Percentiles rank a stretch among this genome's conserved stretches.
phyloP scores from a whole-genome alignment of 1,284 basidiomycete species.

The Ceratobasidium sp. region DNA sequence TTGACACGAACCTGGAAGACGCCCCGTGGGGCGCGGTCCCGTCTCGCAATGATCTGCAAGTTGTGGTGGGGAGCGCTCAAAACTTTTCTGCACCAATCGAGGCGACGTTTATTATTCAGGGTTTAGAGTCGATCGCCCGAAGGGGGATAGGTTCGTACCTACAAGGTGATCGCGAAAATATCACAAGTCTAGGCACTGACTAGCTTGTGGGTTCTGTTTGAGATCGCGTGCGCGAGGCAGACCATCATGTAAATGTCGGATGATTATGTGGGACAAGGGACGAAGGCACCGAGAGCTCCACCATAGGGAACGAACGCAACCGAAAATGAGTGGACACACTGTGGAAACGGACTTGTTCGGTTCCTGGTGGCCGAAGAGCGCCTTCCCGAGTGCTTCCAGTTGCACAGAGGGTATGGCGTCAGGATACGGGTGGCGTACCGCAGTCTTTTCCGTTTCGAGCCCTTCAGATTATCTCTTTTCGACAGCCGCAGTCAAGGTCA shows the following conservation, averaged over 20 bases:
- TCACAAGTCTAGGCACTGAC: too few relatives aligned
- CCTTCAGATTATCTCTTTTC: too few relatives aligned
- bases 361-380: too few relatives aligned
- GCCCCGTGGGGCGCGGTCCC: conserved; percentile 10
- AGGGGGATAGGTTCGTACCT: neutral
- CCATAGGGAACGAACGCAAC: neutral
- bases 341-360: conserved; percentile 6
- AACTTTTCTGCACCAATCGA: neutral
- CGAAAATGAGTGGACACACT: neutral
- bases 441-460: too few relatives aligned
- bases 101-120: neutral
- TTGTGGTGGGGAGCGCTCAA: neutral
- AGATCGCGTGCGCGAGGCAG: neutral
- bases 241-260: conserved; percentile 13
- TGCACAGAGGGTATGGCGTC: neutral
- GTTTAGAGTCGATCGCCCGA: neutral
- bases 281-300: conserved; percentile 5
- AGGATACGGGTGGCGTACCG: conserved; percentile 27
- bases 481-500: conserved; percentile 10
- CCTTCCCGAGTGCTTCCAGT: too few relatives aligned
- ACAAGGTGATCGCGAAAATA: too few relatives aligned
- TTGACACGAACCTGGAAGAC: neutral
- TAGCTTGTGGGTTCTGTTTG: neutral
- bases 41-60: conserved; percentile 4
- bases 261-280: conserved; percentile 15